These are phyloP conservation scores for Aspergillus sp. DNA, from an alignment of 2,329 filamentous ascomycete species.

Conservation along the genomic window DNA sequence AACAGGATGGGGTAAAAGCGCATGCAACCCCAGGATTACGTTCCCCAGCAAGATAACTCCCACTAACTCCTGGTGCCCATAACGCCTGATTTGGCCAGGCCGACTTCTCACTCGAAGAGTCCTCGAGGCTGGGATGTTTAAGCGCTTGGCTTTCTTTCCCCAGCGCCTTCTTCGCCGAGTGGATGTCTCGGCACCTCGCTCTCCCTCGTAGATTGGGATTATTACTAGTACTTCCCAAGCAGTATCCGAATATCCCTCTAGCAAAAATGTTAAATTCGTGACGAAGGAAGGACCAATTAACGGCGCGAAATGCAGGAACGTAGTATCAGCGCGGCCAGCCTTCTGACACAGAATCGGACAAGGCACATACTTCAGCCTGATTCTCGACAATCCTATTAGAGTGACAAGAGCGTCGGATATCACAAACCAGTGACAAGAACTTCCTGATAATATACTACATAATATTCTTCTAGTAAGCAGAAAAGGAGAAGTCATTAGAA, in stretches of 20 bases:
- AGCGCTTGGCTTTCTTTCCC: background rate
- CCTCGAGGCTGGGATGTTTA: background rate
- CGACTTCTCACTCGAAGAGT: background rate
- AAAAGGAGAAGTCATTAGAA: background rate
- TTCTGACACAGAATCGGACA: background rate
- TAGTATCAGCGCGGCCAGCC: background rate
- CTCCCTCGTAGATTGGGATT: background rate
- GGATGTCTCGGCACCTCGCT: background rate
- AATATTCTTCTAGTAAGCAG: background rate
- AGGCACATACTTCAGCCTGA: background rate
- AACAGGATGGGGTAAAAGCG: conserved; percentile 15
- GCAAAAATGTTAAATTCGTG: background rate
- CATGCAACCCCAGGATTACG: conserved; percentile 6
- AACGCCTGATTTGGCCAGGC: background rate
- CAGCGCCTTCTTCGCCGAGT: background rate
- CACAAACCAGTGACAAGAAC: background rate
- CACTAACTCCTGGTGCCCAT: background rate
- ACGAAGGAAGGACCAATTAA: background rate
- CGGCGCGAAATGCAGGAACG: background rate
- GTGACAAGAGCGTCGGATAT: too few relatives aligned
- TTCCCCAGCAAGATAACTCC: background rate
- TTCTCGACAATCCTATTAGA: background rate
- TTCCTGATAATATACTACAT: background rate
- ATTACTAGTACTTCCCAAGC: background rate
- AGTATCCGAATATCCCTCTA: background rate